Evolutionary conservation across 108 stramenopile species (phyloP), one percentile per base, ranked within the genome.

Genomic region (Skeletonema potamos): DNA sequence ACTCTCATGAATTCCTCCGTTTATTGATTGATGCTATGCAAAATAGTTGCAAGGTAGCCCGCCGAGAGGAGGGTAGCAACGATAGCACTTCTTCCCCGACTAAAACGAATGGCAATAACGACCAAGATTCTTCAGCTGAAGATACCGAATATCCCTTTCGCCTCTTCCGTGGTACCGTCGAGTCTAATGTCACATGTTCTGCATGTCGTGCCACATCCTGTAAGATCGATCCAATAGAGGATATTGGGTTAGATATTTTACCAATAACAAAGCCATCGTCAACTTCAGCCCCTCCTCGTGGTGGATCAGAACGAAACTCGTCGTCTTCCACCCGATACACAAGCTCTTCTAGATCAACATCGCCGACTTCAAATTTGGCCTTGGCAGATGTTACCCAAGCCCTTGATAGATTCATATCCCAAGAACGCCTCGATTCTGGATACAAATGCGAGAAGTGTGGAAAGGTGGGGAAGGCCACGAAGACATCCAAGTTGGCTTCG

Each of bases 1-100:
- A 99, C 64, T 93, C 96, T 15, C 99, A 99, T 79, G 99, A 99
- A 73, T 98, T 97, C 74, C 84, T 99, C 12, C 87, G 99, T 18
- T 70, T 97, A 18, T 68, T 99, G 24, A 93, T 99, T 69, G 96
- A 98, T 66, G 92, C 90, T 61, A 95, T 95, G 94, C 91, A 95
- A 81, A 88, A 86, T n/a, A 85, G 85, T 37, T 94, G 90, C 78
- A 77, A 85, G 59, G 56, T 64, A 56, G 90, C 93, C 8, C 72
- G 89, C 6, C 58, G 7, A 11, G 43, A 28, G 28, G 28, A 57
- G 28, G 13, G n/a, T 13, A 26, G 13, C 12, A 27, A 27, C 13
- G 26, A n/a, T 18, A 20, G 18, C 66, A 58, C 30, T 20, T 2
- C n/a, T 18, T 26, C 30, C 18, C 8, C 55, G 29, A 20, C 29